phyloP scores from a whole-genome alignment of 352 stramenopile species.

The Pythium folliculosum region DNA sequence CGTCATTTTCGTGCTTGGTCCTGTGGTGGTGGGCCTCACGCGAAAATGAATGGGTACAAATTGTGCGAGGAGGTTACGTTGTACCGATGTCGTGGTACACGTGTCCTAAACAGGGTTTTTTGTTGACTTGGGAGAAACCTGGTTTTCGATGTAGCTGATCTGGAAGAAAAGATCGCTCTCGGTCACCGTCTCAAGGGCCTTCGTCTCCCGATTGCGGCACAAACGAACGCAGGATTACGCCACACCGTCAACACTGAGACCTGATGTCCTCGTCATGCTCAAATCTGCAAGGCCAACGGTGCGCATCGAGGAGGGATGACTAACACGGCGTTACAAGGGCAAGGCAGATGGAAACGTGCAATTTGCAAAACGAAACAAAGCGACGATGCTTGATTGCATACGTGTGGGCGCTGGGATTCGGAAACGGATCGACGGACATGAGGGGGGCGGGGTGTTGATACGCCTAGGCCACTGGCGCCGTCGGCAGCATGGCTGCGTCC shows the following conservation, averaged over 20 bases:
- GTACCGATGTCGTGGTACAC: constrained; percentile 15
- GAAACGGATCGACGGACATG: no score
- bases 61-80: neutral
- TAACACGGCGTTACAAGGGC: no score
- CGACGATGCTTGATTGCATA: no score
- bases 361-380: no score
- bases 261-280: no score
- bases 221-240: neutral
- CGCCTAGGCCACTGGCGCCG: neutral
- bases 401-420: no score
- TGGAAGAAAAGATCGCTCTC: neutral
- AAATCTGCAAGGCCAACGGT: neutral
- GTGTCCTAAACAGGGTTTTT: neutral
- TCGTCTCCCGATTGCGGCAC: neutral
- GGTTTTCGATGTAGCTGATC: neutral
- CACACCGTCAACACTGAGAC: neutral
- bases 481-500: neutral
- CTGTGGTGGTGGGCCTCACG: neutral
- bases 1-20: constrained; percentile 15
- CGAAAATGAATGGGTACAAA: constrained; percentile 2
- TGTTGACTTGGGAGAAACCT: neutral
- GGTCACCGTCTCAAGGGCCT: no score
- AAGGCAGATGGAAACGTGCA: no score
- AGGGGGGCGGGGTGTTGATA: no score
- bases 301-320: no score